Evolutionary conservation across 768 basidiomycete species (phyloP).

Genomic region (Termitomyces titanicus): DNA sequence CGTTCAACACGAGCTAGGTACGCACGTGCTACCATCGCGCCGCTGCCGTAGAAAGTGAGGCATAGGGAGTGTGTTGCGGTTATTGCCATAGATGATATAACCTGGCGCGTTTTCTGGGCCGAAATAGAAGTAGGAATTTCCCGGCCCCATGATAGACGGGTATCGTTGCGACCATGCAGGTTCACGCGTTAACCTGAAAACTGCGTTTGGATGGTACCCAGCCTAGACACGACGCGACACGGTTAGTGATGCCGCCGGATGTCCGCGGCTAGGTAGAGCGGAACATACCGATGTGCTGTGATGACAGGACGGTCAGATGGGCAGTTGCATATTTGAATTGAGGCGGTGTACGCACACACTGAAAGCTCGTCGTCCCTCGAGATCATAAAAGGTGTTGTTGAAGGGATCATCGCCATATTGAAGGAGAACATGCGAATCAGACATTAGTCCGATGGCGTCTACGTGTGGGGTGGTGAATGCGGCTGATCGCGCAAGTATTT

Average conservation of each 20-base stretch:
- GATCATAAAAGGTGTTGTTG: conserved; percentile 57
- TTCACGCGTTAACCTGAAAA: conserved; percentile 65
- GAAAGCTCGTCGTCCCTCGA: conserved; percentile 62
- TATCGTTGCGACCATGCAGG: conserved; percentile 64
- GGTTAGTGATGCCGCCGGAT: background rate
- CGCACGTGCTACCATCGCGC: conserved; percentile 61
- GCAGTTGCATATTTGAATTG: conserved; percentile 6
- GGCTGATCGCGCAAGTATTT: conserved; percentile 4
- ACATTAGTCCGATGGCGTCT: conserved; percentile 9
- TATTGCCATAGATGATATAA: conserved; percentile 68
- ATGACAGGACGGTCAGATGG: conserved; percentile 12
- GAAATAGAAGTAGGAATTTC: conserved; percentile 70
- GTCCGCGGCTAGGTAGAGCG: background rate
- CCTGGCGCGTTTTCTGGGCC: conserved; percentile 62
- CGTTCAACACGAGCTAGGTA: conserved; percentile 1
- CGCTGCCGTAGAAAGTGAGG: conserved; percentile 51
- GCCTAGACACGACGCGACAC: conserved; percentile 32
- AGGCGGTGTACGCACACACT: conserved; percentile 49
- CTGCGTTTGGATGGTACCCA: conserved; percentile 52
- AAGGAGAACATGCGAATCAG: conserved; percentile 43
- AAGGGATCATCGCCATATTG: conserved; percentile 67
- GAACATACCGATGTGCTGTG: conserved; percentile 12
- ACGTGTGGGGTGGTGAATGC: conserved; percentile 14
- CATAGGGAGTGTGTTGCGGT: conserved; percentile 53
- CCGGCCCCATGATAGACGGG: conserved; percentile 76